Percentiles rank a stretch among this genome's conserved stretches.
Conservation (phyloP, 306 rosid species). For the Pyrus bretschneideri region DNA sequence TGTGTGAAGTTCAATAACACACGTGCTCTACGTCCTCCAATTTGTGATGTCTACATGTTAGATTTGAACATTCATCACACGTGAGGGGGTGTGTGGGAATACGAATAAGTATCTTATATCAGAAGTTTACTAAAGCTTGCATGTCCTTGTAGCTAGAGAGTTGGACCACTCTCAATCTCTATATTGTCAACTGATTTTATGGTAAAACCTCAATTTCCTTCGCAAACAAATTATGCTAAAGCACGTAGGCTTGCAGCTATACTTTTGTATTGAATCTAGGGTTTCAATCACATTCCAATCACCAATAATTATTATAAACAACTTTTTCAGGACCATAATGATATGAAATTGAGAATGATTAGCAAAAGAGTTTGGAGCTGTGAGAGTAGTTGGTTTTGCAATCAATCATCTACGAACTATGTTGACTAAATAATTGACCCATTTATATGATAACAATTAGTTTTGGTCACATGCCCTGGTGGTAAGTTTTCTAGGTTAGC, state of each 20-base stretch:
- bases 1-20: no score
- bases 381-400: slow-evolving; percentile 7
- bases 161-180: neutral
- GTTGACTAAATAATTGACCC: neutral
- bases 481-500: neutral
- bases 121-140: no score
- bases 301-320: neutral
- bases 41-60: neutral
- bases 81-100: neutral
- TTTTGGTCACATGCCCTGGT: neutral
- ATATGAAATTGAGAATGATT: neutral
- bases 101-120: neutral
- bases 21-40: no score
- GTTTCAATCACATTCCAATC: neutral
- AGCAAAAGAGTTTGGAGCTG: slow-evolving; percentile 3
- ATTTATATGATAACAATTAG: neutral
- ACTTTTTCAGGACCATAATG: neutral
- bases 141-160: neutral
- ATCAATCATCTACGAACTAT: neutral
- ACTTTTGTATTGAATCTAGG: neutral
- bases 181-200: no score
- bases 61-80: neutral
- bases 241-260: neutral
- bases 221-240: neutral
- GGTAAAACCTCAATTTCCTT: no score